Evolutionary conservation across 352 stramenopile genomes (phyloP).

Genomic region (Phytophthora nicotianae): DNA sequence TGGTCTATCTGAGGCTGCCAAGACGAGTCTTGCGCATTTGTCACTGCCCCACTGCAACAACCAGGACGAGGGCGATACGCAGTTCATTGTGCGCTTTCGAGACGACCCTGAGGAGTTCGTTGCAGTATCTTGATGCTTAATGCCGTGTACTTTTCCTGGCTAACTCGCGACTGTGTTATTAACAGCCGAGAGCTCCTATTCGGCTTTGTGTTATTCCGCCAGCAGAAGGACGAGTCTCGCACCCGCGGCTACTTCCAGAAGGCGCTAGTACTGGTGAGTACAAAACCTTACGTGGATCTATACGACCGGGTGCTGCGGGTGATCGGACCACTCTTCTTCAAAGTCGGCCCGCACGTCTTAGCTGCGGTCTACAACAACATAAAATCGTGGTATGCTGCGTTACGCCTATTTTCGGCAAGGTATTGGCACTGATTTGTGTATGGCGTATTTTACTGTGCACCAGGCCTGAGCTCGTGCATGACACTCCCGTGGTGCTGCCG

Average conservation of each 20-base stretch:
- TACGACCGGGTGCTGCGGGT: conserved; percentile 77
- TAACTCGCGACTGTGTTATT: conserved; percentile 22
- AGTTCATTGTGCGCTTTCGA: conserved; percentile 82
- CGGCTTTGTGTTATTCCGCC: conserved; percentile 86
- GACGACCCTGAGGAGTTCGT: conserved; percentile 43
- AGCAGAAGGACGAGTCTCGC: conserved; percentile 71
- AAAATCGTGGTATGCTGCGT: conserved; percentile 52
- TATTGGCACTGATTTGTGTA: conserved; percentile 2
- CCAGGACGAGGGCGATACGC: conserved; percentile 85
- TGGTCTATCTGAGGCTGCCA: conserved; percentile 51
- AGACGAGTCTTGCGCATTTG: conserved; percentile 75
- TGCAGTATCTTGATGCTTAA: background rate
- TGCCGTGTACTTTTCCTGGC: background rate
- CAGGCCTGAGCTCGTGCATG: conserved; percentile 61
- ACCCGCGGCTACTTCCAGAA: conserved; percentile 87
- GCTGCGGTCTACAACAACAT: conserved; percentile 79
- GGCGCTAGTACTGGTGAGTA: conserved; percentile 78
- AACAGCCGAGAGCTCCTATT: conserved; percentile 58
- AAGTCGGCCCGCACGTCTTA: conserved; percentile 68
- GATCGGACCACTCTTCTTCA: conserved; percentile 81
- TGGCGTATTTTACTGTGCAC: background rate
- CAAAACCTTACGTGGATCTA: conserved; percentile 76
- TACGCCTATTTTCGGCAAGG: background rate
- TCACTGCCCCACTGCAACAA: conserved; percentile 88
- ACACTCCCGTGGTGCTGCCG: conserved; percentile 57